Conservation (phyloP, 306 rosid species). For the Malus sylvestris region DNA sequence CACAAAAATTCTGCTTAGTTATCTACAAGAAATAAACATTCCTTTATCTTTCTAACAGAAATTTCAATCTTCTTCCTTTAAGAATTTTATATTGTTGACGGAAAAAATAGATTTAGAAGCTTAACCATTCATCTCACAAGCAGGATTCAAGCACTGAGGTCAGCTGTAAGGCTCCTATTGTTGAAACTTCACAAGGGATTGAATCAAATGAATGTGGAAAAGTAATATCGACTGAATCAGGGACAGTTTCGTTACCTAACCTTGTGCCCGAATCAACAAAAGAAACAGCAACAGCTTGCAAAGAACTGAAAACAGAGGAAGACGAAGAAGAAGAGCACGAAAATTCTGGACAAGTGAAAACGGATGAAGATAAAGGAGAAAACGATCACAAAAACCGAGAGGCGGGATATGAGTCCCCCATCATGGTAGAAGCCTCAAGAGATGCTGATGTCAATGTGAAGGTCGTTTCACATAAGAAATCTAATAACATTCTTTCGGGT, state of each 20-base stretch:
- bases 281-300: constrained; percentile 10
- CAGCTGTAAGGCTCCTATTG: not conserved
- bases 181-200: no score
- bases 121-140: not conserved
- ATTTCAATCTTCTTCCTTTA: not conserved
- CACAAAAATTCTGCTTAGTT: no score
- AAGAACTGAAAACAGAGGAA: constrained; percentile 3
- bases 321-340: constrained; percentile 13
- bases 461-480: constrained; percentile 36
- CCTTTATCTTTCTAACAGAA: not conserved
- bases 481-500: constrained; percentile 51
- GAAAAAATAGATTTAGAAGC: not conserved
- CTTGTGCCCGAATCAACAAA: not conserved
- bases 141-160: constrained; percentile 21
- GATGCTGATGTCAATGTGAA: constrained; percentile 26
- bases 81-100: no score
- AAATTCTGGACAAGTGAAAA: constrained; percentile 10
- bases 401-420: constrained; percentile 20
- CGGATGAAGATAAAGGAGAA: constrained; percentile 15
- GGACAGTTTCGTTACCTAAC: no score
- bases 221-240: no score
- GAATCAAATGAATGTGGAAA: no score
- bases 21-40: not conserved
- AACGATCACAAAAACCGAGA: constrained; percentile 17
- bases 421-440: constrained; percentile 29